Conservation (phyloP, 2,329 filamentous ascomycete species). For the Iodosphaeria phyllophila region DNA sequence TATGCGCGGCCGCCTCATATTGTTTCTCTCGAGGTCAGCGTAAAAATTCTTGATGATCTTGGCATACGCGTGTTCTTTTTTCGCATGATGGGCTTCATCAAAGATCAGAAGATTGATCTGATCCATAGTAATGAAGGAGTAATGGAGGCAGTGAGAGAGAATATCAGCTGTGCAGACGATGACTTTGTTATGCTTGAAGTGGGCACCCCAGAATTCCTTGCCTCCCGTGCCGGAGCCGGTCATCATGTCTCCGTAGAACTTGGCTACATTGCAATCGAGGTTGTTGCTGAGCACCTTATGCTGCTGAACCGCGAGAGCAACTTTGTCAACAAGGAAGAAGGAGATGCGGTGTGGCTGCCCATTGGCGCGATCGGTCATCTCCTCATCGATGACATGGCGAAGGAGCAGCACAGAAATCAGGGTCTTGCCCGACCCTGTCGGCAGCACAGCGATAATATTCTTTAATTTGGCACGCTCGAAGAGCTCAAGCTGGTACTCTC, state of each 20-base stretch:
- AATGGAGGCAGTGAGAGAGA: conserved; percentile 57
- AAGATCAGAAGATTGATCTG: conserved; percentile 84
- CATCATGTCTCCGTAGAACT: conserved; percentile 50
- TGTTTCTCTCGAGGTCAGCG: conserved; percentile 21
- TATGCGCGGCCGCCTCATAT: conserved; percentile 45
- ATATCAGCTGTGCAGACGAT: conserved; percentile 89
- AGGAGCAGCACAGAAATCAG: conserved; percentile 83
- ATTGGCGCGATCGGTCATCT: conserved; percentile 48
- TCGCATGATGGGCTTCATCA: conserved; percentile 91
- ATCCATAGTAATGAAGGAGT: conserved; percentile 61
- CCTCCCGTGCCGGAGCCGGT: conserved; percentile 21
- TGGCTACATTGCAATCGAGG: conserved; percentile 54
- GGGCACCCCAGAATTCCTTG: conserved; percentile 28
- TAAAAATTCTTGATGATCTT: conserved; percentile 84
- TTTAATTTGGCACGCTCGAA: conserved; percentile 71
- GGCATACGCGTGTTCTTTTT: conserved; percentile 83
- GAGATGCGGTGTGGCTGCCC: conserved; percentile 46
- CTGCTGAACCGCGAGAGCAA: conserved; percentile 82
- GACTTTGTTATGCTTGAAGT: conserved; percentile 50
- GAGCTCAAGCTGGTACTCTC: conserved; percentile 83
- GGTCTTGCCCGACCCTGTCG: conserved; percentile 64
- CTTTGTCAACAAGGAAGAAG: conserved; percentile 84
- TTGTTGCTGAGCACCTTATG: conserved; percentile 66
- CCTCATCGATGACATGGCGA: conserved; percentile 54
- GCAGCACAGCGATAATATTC: conserved; percentile 79